Conservation (phyloP, 805 yeast genomes). For the Suhomyces canberraensis region DNA sequence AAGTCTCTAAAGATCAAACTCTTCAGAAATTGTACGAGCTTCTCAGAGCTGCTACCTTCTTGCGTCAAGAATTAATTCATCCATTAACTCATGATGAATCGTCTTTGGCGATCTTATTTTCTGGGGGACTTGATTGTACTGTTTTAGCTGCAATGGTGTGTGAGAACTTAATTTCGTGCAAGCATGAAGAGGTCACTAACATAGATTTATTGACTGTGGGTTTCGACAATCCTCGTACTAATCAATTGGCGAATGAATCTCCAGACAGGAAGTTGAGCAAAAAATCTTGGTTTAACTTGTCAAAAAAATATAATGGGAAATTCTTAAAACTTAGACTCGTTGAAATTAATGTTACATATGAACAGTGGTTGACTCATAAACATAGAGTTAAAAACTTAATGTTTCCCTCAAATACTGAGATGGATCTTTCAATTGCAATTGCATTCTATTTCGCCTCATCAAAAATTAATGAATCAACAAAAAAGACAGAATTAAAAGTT, state of each 20-base stretch:
- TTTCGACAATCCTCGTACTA: slow-evolving; percentile 83
- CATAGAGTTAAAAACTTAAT: slow-evolving; percentile 60
- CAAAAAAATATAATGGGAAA: slow-evolving; percentile 34
- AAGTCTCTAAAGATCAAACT: neutral
- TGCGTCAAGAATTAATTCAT: slow-evolving; percentile 58
- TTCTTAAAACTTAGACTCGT: slow-evolving; percentile 47
- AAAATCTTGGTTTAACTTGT: slow-evolving; percentile 55
- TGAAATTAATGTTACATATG: slow-evolving; percentile 72
- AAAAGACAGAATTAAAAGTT: neutral
- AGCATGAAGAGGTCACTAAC: slow-evolving; percentile 10
- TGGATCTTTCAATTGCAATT: slow-evolving; percentile 93
- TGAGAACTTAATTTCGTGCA: slow-evolving; percentile 12
- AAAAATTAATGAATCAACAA: slow-evolving; percentile 2
- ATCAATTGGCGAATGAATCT: slow-evolving; percentile 54
- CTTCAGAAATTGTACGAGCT: slow-evolving; percentile 13
- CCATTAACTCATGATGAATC: slow-evolving; percentile 36
- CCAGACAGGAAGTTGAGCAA: slow-evolving; percentile 82
- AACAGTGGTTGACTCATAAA: slow-evolving; percentile 53
- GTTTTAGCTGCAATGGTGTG: slow-evolving; percentile 57
- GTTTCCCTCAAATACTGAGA: slow-evolving; percentile 83
- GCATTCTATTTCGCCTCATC: slow-evolving; percentile 83
- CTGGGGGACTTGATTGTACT: slow-evolving; percentile 96
- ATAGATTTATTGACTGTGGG: slow-evolving; percentile 89
- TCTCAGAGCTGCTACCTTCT: slow-evolving; percentile 38
- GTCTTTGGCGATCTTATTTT: slow-evolving; percentile 63